Evolutionary conservation across 345 rosid species (phyloP).

Genomic region (Camelina sativa): DNA sequence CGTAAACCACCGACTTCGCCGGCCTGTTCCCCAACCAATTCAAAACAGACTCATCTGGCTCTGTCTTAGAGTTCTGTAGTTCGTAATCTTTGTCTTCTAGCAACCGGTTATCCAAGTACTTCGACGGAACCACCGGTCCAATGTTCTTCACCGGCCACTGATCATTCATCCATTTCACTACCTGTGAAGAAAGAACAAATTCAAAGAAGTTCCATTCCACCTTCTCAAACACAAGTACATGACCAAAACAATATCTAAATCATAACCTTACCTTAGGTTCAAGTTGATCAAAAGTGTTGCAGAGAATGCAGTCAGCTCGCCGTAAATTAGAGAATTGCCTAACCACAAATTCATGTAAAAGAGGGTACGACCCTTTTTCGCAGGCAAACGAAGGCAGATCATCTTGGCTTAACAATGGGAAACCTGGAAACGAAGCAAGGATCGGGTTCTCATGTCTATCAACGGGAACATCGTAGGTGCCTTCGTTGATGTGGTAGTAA

Average conservation of each 20-base stretch:
- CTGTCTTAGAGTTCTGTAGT: constrained; percentile 50
- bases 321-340: constrained; percentile 48
- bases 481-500: constrained; percentile 46
- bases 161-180: constrained; percentile 51
- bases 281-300: constrained; percentile 54
- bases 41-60: constrained; percentile 40
- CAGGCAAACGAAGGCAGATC: constrained; percentile 53
- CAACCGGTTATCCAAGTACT: constrained; percentile 55
- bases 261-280: constrained; percentile 54
- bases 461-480: constrained; percentile 44
- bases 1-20: constrained; percentile 52
- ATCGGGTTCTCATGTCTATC: constrained; percentile 29
- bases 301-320: constrained; percentile 49
- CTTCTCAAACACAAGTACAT: background rate
- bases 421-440: constrained; percentile 39
- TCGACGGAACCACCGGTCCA: constrained; percentile 64
- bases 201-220: too few relatives aligned
- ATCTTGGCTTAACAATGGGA: constrained; percentile 45
- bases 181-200: constrained; percentile 29
- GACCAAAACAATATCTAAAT: background rate
- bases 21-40: constrained; percentile 57
- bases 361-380: constrained; percentile 42
- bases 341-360: background rate
- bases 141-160: constrained; percentile 51
- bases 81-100: constrained; percentile 61